phyloP scores from a whole-genome alignment of 148 eudicot genomes.

The Arctostaphylos glauca region DNA sequence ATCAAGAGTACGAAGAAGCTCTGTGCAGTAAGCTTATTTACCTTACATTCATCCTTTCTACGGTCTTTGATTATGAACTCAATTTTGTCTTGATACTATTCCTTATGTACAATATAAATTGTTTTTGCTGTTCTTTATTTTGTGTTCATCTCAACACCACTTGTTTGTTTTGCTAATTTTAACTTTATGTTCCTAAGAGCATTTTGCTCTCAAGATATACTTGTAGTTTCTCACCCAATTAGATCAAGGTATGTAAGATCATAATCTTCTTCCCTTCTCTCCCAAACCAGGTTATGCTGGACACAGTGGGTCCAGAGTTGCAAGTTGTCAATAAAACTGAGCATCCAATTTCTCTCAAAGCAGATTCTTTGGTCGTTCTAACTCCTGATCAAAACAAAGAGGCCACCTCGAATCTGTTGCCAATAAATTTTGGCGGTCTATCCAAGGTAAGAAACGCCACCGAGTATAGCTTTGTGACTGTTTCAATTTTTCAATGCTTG shows the following conservation, averaged over 20 bases:
- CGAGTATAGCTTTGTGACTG: neutral
- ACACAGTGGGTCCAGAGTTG: conserved; percentile 68
- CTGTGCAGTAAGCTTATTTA: conserved; percentile 39
- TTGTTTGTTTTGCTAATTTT: neutral
- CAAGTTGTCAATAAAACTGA: conserved; percentile 55
- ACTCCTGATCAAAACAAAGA: conserved; percentile 55
- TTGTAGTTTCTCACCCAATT: neutral
- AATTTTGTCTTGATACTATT: neutral
- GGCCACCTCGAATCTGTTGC: conserved; percentile 56
- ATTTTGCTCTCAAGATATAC: neutral
- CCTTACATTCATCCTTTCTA: conserved; percentile 10
- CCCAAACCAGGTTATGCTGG: conserved; percentile 60
- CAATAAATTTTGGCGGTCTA: conserved; percentile 63
- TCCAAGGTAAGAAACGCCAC: conserved; percentile 37
- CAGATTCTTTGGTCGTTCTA: conserved; percentile 47
- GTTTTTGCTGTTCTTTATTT: neutral
- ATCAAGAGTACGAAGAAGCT: conserved; percentile 47
- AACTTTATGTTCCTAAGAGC: neutral
- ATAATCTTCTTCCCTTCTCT: neutral
- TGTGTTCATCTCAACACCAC: neutral
- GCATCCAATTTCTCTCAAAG: conserved; percentile 52
- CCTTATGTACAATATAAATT: neutral
- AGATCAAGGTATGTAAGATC: neutral
- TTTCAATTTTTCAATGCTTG: neutral
- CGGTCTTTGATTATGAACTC: neutral